Evolutionary conservation across 805 yeast species (phyloP), one percentile per base, ranked within the genome.

Genomic region (Phaffomyces antillensis): DNA sequence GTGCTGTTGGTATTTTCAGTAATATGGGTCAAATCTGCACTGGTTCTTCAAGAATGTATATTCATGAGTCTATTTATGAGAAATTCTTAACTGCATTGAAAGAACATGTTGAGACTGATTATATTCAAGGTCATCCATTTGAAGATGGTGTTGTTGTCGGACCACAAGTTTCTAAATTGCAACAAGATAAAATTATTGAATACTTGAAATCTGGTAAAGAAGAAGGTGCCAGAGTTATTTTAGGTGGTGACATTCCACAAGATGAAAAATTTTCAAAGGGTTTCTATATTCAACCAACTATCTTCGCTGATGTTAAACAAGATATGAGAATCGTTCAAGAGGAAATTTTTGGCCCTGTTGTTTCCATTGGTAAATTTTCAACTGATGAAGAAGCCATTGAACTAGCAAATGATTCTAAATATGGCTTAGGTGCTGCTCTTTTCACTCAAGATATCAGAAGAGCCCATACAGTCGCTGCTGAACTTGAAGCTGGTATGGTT

Each of bases 1-100:
- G 74, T 5, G 73, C 70, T 40, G 56, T 68, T 48, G 82, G 81
- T 56, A 76, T 77, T 50, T 77, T 77, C 66, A 71, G 66, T 64
- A 78, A 78, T 64, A 70, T 77, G 56, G 84, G 84, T 51, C 82
- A 78, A 63, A 79, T 78, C 50, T 78, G 84, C 62, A 75, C 81
- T 41, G 82, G 83, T 44, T 79, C 82, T 46, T 76, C 82, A 20
- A 71, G 83, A 64, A 65, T 77, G 40, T 76, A 75, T 53, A 67
- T 78, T 47, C 82, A 78, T 54, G 79, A 75, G 48, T 70, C 69
- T 15, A 60, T 76, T 47, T 76, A 77, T 61, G 80, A 77, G 47
- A 65, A 72, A 55, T 70, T 76, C 52, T 59, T 76, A 33, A 59
- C 61, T 37, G 66, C 63, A 40, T 68, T 77, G 52, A 58, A 55